A percentile compares a stretch with the other conserved stretches of the same genome.
These are phyloP conservation scores for Chrysoporthe cubensis DNA, from an alignment of 2,329 filamentous ascomycete genomes.

Conservation along the genomic window DNA sequence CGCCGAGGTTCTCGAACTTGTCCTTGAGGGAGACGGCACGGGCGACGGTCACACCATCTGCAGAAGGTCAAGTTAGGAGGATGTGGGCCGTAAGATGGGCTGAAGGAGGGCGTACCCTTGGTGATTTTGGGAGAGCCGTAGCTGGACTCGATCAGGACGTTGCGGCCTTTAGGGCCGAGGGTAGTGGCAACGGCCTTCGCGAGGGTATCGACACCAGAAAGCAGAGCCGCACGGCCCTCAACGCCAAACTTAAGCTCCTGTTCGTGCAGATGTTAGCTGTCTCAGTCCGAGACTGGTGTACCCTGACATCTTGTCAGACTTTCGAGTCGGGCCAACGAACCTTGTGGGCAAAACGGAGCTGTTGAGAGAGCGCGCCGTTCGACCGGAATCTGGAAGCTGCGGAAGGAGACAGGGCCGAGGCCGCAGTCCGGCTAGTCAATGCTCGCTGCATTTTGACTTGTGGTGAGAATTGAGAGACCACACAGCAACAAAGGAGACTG, in stretches of 20 bases:
- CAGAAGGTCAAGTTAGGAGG: slow-evolving; percentile 16
- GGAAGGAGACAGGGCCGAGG: slow-evolving; percentile 76
- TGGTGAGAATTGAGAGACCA: slow-evolving; percentile 36
- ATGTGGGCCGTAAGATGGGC: not conserved
- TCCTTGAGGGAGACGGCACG: slow-evolving; percentile 92
- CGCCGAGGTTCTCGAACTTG: slow-evolving; percentile 99
- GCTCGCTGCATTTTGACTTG: slow-evolving; percentile 86
- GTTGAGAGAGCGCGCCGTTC: slow-evolving; percentile 72
- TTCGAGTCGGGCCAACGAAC: slow-evolving; percentile 52
- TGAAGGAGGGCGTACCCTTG: slow-evolving; percentile 71
- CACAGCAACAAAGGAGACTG: slow-evolving; percentile 33
- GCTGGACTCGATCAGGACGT: slow-evolving; percentile 97
- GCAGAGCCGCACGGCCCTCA: slow-evolving; percentile 84
- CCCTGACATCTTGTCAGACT: slow-evolving; percentile 5
- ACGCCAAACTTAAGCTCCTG: slow-evolving; percentile 99
- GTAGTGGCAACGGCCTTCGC: slow-evolving; percentile 96
- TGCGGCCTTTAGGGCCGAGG: slow-evolving; percentile 95
- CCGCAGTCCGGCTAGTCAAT: slow-evolving; percentile 78
- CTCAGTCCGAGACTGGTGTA: slow-evolving; percentile 34
- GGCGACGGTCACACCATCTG: slow-evolving; percentile 87
- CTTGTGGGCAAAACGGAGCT: slow-evolving; percentile 98
- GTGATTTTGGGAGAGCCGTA: slow-evolving; percentile 99
- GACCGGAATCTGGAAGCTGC: slow-evolving; percentile 66
- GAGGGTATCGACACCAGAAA: slow-evolving; percentile 94
- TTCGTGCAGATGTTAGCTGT: slow-evolving; percentile 23